A percentile compares a stretch with the other conserved stretches of the same genome.
Evolutionary conservation across 1,284 basidiomycete genomes (phyloP).

Genomic region (Ustilago nuda): DNA sequence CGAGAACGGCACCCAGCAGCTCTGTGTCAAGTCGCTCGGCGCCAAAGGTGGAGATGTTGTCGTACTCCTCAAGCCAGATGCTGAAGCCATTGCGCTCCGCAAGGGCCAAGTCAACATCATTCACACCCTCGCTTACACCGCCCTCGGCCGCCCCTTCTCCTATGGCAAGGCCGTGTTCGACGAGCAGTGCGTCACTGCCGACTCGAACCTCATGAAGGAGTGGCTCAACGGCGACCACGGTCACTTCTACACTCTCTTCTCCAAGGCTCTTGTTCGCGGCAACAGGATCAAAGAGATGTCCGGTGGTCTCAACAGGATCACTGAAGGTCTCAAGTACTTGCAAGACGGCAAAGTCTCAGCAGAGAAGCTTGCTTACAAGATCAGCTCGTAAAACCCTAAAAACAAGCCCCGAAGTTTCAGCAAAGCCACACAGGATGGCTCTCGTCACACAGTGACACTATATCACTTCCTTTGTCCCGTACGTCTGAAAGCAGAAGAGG

Average conservation of each 20-base stretch:
- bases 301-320: conserved; percentile 54
- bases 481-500: not conserved
- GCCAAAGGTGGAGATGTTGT: conserved; percentile 52
- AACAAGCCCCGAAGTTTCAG: not conserved
- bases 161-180: conserved; percentile 54
- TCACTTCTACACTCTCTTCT: conserved; percentile 51
- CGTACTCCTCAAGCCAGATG: conserved; percentile 57
- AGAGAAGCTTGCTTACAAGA: conserved; percentile 61
- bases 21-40: conserved; percentile 54
- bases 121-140: conserved; percentile 59
- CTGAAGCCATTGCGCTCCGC: conserved; percentile 55
- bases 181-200: conserved; percentile 36
- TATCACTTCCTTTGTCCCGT: not conserved
- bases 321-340: conserved; percentile 56
- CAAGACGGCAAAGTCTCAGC: conserved; percentile 59
- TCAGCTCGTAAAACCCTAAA: conserved; percentile 20
- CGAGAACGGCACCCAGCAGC: conserved; percentile 61
- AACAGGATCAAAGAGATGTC: conserved; percentile 56
- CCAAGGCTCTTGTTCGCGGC: conserved; percentile 48
- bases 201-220: conserved; percentile 38
- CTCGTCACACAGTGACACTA: not conserved
- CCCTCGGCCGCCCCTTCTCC: conserved; percentile 50
- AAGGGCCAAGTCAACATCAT: conserved; percentile 58
- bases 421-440: not conserved
- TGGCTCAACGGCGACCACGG: conserved; percentile 55